These are phyloP conservation scores for Aspergillus campestris DNA, from an alignment of 495 filamentous ascomycete genomes.

Conservation along the genomic window DNA sequence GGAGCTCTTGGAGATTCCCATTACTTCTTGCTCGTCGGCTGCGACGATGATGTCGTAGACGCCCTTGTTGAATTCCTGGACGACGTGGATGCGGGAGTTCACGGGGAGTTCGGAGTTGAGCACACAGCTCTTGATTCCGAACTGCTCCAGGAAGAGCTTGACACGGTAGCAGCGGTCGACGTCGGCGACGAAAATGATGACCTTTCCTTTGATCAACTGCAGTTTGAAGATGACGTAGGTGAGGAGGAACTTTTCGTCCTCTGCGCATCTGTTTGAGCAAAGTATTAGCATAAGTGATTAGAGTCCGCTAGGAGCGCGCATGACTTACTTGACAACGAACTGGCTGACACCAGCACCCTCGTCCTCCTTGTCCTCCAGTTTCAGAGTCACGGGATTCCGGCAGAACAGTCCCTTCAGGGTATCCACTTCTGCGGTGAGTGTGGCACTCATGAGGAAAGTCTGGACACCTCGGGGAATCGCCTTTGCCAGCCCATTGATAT, in stretches of 20 bases:
- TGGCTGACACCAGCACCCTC: slow-evolving; percentile 70
- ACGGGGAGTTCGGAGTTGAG: slow-evolving; percentile 93
- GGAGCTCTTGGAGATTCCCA: slow-evolving; percentile 47
- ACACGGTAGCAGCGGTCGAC: slow-evolving; percentile 89
- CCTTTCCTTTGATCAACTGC: slow-evolving; percentile 88
- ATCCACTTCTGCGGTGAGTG: slow-evolving; percentile 78
- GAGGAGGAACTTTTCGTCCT: slow-evolving; percentile 95
- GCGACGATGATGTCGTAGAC: slow-evolving; percentile 97
- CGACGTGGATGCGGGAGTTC: slow-evolving; percentile 85
- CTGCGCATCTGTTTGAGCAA: slow-evolving; percentile 55
- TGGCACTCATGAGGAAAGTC: slow-evolving; percentile 88
- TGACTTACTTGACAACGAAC: slow-evolving; percentile 71
- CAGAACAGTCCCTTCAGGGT: slow-evolving; percentile 81
- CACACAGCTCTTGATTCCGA: slow-evolving; percentile 87
- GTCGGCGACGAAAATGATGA: slow-evolving; percentile 88
- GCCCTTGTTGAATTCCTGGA: slow-evolving; percentile 94
- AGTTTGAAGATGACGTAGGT: slow-evolving; percentile 92
- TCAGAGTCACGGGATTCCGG: slow-evolving; percentile 65
- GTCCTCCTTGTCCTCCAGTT: slow-evolving; percentile 66
- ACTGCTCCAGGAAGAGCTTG: slow-evolving; percentile 94
- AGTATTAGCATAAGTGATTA: too few species aligned
- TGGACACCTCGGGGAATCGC: slow-evolving; percentile 77
- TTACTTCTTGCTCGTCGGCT: slow-evolving; percentile 81
- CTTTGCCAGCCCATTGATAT: slow-evolving; percentile 68
- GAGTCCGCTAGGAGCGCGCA: too few species aligned